Evolutionary conservation across 2,329 filamentous ascomycete species (phyloP).

Genomic region (Chrysosporium queenslandicum): DNA sequence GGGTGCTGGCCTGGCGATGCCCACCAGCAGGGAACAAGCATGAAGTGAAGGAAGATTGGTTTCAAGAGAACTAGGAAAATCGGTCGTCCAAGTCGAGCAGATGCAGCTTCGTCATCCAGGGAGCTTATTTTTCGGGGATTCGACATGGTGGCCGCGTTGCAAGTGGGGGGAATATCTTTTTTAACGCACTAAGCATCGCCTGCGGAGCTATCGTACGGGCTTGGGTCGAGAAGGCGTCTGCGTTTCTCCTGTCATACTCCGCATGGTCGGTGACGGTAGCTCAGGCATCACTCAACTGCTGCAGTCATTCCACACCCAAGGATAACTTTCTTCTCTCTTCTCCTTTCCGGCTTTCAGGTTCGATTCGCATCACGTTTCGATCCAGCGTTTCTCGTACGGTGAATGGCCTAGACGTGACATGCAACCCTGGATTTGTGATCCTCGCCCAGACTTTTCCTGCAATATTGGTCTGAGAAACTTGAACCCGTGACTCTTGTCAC

Average conservation of each 20-base stretch:
- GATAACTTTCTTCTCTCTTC: neutral
- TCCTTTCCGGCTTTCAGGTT: neutral
- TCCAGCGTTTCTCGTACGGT: neutral
- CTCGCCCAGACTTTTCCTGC: constrained; percentile 10
- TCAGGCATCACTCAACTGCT: neutral
- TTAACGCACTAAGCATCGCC: neutral
- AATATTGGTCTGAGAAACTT: constrained; percentile 1
- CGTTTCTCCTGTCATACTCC: neutral
- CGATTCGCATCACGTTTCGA: constrained; percentile 1
- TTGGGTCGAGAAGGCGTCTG: constrained; percentile 4
- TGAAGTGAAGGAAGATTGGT: neutral
- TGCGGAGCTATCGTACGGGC: neutral
- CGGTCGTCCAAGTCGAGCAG: neutral
- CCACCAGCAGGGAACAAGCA: constrained; percentile 2
- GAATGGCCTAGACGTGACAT: constrained; percentile 2
- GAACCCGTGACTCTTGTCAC: constrained; percentile 2
- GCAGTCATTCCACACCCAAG: neutral
- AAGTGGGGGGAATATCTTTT: neutral
- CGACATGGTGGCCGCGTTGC: constrained; percentile 1
- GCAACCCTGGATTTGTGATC: constrained; percentile 1
- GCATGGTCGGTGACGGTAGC: neutral
- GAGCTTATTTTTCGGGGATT: neutral
- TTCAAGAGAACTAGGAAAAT: neutral
- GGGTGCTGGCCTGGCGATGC: neutral
- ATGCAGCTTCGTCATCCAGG: neutral